Percentiles rank a stretch among this genome's conserved stretches.
Conservation (phyloP, 2,329 filamentous ascomycete genomes). For the Sporothrix pallida region DNA sequence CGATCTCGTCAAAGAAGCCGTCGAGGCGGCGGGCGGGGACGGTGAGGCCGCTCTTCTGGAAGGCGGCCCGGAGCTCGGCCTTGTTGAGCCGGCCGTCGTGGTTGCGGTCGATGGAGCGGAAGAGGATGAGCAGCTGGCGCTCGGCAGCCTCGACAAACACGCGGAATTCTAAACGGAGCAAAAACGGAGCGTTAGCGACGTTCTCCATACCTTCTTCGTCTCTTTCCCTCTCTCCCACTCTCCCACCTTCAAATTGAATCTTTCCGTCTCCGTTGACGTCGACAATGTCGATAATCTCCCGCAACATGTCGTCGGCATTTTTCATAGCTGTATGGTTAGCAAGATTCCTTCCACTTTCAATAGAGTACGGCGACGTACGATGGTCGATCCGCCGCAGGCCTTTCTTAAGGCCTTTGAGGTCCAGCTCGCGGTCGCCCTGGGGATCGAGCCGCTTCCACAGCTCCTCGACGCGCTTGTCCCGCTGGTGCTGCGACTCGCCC, state of each 20-base stretch:
- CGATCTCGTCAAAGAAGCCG: slow-evolving; percentile 87
- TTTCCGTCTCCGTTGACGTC: slow-evolving; percentile 85
- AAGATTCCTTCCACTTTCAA: too few relatives aligned
- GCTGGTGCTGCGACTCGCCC: slow-evolving; percentile 72
- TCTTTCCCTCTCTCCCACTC: background rate
- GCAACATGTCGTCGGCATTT: slow-evolving; percentile 86
- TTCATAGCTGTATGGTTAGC: slow-evolving; percentile 67
- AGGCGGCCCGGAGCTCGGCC: slow-evolving; percentile 79
- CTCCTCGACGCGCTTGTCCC: slow-evolving; percentile 79
- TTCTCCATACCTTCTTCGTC: background rate
- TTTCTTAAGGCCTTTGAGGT: slow-evolving; percentile 81
- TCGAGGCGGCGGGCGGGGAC: slow-evolving; percentile 79
- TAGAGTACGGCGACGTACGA: too few relatives aligned
- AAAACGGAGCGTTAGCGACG: background rate
- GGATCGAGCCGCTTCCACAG: slow-evolving; percentile 86
- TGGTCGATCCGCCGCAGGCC: slow-evolving; percentile 90
- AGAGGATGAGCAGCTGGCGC: slow-evolving; percentile 78
- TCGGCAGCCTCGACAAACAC: slow-evolving; percentile 88
- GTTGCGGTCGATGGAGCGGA: slow-evolving; percentile 85
- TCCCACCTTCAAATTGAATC: slow-evolving; percentile 85
- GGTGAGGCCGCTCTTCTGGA: slow-evolving; percentile 76
- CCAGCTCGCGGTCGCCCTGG: slow-evolving; percentile 76
- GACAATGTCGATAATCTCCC: slow-evolving; percentile 78
- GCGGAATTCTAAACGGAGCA: slow-evolving; percentile 72
- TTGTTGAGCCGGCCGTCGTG: slow-evolving; percentile 85